phyloP scores from a whole-genome alignment of 2,329 filamentous ascomycete genomes.

The Xylariaceae sp. region DNA sequence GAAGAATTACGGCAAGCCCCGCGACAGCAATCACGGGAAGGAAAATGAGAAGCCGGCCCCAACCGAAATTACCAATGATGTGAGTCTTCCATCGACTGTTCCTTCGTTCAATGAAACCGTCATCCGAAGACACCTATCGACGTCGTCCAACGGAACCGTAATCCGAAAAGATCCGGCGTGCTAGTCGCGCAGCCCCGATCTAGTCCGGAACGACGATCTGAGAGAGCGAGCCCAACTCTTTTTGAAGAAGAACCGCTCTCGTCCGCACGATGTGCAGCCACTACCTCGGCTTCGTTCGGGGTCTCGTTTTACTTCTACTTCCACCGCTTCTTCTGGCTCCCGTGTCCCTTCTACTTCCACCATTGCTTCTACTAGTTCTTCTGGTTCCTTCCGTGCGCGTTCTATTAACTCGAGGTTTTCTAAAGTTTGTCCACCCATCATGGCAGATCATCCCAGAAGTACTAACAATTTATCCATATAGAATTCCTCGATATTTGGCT shows the following conservation, averaged over 20 bases:
- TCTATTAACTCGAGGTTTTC: constrained; percentile 9
- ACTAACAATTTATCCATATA: constrained; percentile 3
- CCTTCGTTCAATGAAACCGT: constrained; percentile 4
- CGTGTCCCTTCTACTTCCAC: neutral
- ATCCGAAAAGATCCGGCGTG: constrained; percentile 12
- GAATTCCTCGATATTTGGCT: constrained; percentile 13
- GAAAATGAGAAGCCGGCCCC: constrained; percentile 36
- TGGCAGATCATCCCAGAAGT: neutral
- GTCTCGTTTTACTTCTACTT: constrained; percentile 35
- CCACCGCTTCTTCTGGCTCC: constrained; percentile 2
- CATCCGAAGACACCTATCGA: neutral
- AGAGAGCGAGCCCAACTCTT: constrained; percentile 7
- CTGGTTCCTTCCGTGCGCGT: neutral
- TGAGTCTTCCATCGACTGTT: constrained; percentile 9
- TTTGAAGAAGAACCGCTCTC: neutral
- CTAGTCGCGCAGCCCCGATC: constrained; percentile 17
- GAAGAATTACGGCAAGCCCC: constrained; percentile 23
- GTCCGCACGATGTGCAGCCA: constrained; percentile 1
- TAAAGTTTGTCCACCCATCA: constrained; percentile 16
- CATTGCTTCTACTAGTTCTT: constrained; percentile 1
- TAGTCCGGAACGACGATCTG: neutral
- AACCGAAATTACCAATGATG: constrained; percentile 27
- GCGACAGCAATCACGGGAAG: too few species aligned
- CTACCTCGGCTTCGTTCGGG: neutral
- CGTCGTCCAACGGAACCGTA: constrained; percentile 1